A percentile compares a stretch with the other conserved stretches of the same genome.
Conservation (phyloP, 129 eudicot species). For the Helianthus tuberosus region DNA sequence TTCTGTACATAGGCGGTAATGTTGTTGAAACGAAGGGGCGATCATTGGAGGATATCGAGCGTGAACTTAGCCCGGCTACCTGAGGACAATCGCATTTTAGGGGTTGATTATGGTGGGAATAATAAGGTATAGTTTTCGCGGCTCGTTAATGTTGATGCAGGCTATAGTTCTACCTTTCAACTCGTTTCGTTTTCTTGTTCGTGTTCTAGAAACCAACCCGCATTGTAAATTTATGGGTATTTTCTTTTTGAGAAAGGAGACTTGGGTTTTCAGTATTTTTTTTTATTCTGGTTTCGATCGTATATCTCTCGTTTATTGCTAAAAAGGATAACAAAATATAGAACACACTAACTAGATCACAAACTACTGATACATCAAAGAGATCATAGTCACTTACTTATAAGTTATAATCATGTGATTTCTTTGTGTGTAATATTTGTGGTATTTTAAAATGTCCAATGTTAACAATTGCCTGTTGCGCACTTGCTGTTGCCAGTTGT, state of each 20-base stretch:
- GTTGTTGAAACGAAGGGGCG: slow-evolving; percentile 97
- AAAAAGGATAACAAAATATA: neutral
- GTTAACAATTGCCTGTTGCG: no score
- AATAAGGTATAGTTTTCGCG: slow-evolving; percentile 33
- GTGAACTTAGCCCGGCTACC: slow-evolving; percentile 67
- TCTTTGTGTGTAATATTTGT: no score
- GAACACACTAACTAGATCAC: neutral
- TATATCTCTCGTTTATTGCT: neutral
- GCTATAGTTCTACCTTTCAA: slow-evolving; percentile 14
- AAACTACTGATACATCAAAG: neutral
- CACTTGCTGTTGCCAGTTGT: no score
- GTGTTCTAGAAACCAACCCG: slow-evolving; percentile 16
- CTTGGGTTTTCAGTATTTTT: neutral
- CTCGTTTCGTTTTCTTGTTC: slow-evolving; percentile 18
- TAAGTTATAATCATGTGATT: neutral
- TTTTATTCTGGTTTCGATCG: neutral
- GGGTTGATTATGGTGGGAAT: slow-evolving; percentile 21
- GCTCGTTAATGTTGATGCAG: slow-evolving; percentile 31
- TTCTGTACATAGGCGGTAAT: slow-evolving; percentile 72
- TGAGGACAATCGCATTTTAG: slow-evolving; percentile 32
- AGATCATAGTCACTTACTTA: neutral
- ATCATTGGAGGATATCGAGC: slow-evolving; percentile 93
- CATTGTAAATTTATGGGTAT: slow-evolving; percentile 40
- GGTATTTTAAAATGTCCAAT: no score
- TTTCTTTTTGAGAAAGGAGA: slow-evolving; percentile 12